A percentile compares a stretch with the other conserved stretches of the same genome.
Evolutionary conservation across 140 eudicot species (phyloP).

Genomic region (Cichorium intybus): DNA sequence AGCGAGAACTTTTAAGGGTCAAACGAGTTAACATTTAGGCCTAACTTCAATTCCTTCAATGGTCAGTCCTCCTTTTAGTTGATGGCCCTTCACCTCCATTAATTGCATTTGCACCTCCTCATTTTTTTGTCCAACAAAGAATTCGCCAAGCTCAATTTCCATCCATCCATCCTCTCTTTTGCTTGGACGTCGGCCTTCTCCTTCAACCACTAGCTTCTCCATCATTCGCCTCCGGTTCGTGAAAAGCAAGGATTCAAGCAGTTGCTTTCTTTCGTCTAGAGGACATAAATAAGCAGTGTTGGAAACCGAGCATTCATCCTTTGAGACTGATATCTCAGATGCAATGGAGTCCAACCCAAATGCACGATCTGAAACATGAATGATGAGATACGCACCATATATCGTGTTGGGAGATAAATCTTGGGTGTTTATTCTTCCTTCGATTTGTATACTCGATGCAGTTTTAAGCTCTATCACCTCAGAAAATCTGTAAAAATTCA

Average conservation of each 20-base stretch:
- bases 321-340: no score
- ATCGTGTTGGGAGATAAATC: constrained; percentile 42
- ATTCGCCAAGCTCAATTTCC: constrained; percentile 66
- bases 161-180: constrained; percentile 74
- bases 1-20: background rate
- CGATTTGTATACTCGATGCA: constrained; percentile 35
- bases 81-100: constrained; percentile 55
- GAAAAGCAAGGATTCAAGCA: constrained; percentile 35
- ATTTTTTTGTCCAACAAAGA: constrained; percentile 34
- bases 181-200: no score
- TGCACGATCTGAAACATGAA: no score
- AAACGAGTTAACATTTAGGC: background rate
- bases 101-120: constrained; percentile 58
- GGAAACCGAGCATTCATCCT: no score
- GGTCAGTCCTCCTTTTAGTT: no score
- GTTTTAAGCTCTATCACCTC: no score
- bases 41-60: no score
- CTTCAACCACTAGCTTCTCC: constrained; percentile 32
- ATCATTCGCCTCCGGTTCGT: constrained; percentile 42
- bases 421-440: constrained; percentile 39
- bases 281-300: no score
- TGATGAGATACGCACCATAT: constrained; percentile 56
- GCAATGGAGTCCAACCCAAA: no score
- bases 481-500: constrained; percentile 33
- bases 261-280: constrained; percentile 22